Percentiles rank a stretch among this genome's conserved stretches.
Evolutionary conservation across 768 basidiomycete genomes (phyloP).

Genomic region (Hericium erinaceus): DNA sequence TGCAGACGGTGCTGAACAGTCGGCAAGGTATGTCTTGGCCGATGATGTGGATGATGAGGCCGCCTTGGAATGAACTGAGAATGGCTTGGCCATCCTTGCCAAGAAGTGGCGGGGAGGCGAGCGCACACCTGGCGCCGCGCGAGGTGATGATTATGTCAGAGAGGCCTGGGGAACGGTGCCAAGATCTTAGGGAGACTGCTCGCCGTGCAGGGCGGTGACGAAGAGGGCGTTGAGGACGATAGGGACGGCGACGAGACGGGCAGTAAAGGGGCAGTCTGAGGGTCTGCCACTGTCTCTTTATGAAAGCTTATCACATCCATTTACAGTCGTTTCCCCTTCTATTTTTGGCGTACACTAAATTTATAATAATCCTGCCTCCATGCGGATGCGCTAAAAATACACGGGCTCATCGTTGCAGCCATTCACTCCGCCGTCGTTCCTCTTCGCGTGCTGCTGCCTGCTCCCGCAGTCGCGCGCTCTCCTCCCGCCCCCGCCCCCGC

Average conservation of each 20-base stretch:
- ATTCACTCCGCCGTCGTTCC: slow-evolving; percentile 37
- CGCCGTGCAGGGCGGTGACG: neutral
- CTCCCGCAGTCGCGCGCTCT: slow-evolving; percentile 24
- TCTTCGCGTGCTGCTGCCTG: slow-evolving; percentile 41
- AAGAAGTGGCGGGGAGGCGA: slow-evolving; percentile 3
- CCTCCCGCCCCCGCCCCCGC: slow-evolving; percentile 30
- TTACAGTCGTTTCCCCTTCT: slow-evolving; percentile 7
- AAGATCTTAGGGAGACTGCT: neutral
- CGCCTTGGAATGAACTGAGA: slow-evolving; percentile 1
- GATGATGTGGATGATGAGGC: slow-evolving; percentile 6
- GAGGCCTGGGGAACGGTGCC: neutral
- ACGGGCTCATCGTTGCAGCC: slow-evolving; percentile 10
- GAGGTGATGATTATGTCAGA: slow-evolving; percentile 9
- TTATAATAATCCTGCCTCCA: slow-evolving; percentile 6
- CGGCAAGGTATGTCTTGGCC: neutral
- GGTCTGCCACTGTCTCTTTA: neutral
- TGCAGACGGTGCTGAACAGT: neutral
- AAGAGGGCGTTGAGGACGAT: neutral
- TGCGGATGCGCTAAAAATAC: slow-evolving; percentile 12
- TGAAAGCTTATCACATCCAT: neutral
- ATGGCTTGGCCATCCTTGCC: slow-evolving; percentile 21
- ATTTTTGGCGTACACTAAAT: slow-evolving; percentile 9
- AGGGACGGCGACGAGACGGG: neutral
- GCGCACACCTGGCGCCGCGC: neutral
- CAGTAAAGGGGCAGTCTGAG: neutral